Conservation (phyloP, 306 rosid genomes). For the Gastrolobium villosum region DNA sequence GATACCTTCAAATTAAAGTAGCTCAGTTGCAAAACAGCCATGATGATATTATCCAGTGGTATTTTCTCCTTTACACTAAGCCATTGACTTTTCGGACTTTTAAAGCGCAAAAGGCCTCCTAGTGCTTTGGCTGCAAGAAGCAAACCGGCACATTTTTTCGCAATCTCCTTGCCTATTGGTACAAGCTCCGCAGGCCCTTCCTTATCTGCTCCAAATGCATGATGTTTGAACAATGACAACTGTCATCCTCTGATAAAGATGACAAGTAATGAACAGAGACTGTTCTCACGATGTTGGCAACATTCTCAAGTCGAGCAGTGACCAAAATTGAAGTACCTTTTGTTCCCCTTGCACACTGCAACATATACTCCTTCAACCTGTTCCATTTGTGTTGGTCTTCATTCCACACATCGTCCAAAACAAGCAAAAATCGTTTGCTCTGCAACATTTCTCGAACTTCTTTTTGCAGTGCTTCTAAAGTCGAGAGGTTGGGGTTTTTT, state of each 20-base stretch:
- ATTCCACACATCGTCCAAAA: conserved; percentile 59
- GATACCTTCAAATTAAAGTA: conserved; percentile 14
- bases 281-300: conserved; percentile 44
- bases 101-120: conserved; percentile 39
- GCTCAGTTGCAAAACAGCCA: conserved; percentile 43
- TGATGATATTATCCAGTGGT: neutral
- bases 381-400: conserved; percentile 42
- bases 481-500: neutral
- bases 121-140: too few species aligned
- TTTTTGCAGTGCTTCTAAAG: neutral
- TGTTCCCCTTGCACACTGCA: conserved; percentile 41
- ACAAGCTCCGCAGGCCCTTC: conserved; percentile 36
- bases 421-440: conserved; percentile 39
- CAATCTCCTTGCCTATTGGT: conserved; percentile 38
- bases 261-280: neutral
- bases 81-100: conserved; percentile 43
- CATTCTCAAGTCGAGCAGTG: conserved; percentile 38
- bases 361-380: conserved; percentile 1
- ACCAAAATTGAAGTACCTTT: conserved; percentile 45
- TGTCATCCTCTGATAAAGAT: conserved; percentile 26
- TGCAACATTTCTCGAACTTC: conserved; percentile 15
- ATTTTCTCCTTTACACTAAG: neutral
- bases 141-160: conserved; percentile 30
- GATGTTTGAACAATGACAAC: conserved; percentile 46
- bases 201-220: conserved; percentile 32